These are phyloP conservation scores for Pholiota molesta DNA, from an alignment of 768 basidiomycete genomes.

Conservation along the genomic window DNA sequence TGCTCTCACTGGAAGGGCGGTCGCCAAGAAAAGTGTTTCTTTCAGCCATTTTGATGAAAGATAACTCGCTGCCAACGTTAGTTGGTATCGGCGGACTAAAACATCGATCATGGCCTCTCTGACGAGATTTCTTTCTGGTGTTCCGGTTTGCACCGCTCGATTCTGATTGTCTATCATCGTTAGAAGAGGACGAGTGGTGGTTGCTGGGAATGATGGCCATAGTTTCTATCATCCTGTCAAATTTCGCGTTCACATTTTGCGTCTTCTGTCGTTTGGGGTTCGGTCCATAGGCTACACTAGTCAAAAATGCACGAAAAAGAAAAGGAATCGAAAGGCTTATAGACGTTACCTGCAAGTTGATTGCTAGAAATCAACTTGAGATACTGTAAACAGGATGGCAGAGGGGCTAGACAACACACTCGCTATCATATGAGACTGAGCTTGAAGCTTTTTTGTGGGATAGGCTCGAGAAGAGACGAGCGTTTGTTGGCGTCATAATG, in stretches of 20 bases:
- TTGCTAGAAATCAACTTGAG: not conserved
- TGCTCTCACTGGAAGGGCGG: conserved; percentile 16
- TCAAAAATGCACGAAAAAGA: not conserved
- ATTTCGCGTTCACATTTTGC: conserved; percentile 50
- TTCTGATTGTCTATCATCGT: not conserved
- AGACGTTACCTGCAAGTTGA: not conserved
- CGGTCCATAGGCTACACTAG: conserved; percentile 12
- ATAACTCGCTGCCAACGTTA: conserved; percentile 41
- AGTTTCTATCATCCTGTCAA: conserved; percentile 68
- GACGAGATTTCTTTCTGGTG: not conserved
- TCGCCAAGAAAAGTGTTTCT: conserved; percentile 1
- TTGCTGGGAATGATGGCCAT: conserved; percentile 40
- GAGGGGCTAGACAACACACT: not conserved
- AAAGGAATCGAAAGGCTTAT: not conserved
- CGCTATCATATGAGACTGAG: not conserved
- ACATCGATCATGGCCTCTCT: not conserved
- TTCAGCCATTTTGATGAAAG: conserved; percentile 45
- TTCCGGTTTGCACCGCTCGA: not conserved
- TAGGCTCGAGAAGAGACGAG: conserved; percentile 3
- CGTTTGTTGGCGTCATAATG: conserved; percentile 17
- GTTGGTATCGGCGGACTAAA: conserved; percentile 34
- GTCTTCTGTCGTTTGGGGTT: conserved; percentile 49
- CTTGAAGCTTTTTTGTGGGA: conserved; percentile 1
- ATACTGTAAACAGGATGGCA: not conserved
- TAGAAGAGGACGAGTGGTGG: conserved; percentile 14